phyloP scores from a whole-genome alignment of 345 rosid genomes.

The Citrus inodora region DNA sequence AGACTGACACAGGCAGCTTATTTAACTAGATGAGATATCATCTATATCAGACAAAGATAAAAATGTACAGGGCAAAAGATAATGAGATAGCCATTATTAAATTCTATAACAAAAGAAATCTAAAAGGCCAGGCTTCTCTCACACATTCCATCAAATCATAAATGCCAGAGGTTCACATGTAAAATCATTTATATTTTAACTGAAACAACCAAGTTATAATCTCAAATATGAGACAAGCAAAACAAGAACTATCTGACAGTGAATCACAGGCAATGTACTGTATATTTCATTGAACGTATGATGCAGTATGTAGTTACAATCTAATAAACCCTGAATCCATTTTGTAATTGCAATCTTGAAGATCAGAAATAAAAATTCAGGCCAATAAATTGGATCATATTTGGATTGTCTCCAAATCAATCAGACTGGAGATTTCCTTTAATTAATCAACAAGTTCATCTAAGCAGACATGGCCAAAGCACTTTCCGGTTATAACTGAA shows the following conservation, averaged over 20 bases:
- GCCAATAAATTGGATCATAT: neutral
- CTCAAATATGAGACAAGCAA: neutral
- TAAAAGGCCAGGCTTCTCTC: neutral
- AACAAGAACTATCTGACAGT: neutral
- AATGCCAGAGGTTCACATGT: neutral
- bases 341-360: neutral
- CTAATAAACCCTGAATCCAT: neutral
- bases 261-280: neutral
- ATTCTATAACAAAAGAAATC: neutral
- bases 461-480: neutral
- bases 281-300: neutral
- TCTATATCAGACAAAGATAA: neutral
- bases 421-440: neutral
- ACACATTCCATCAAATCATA: neutral
- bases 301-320: neutral
- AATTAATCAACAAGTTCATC: neutral
- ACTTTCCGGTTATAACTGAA: neutral
- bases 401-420: neutral
- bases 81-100: neutral
- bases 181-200: neutral
- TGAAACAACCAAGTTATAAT: neutral
- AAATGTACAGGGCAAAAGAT: neutral
- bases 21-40: neutral
- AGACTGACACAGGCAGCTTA: neutral
- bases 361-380: neutral